Percentiles rank a stretch among this genome's conserved stretches.
Evolutionary conservation across 2,329 filamentous ascomycete species (phyloP).

Genomic region (Lasiodiplodia citricola): DNA sequence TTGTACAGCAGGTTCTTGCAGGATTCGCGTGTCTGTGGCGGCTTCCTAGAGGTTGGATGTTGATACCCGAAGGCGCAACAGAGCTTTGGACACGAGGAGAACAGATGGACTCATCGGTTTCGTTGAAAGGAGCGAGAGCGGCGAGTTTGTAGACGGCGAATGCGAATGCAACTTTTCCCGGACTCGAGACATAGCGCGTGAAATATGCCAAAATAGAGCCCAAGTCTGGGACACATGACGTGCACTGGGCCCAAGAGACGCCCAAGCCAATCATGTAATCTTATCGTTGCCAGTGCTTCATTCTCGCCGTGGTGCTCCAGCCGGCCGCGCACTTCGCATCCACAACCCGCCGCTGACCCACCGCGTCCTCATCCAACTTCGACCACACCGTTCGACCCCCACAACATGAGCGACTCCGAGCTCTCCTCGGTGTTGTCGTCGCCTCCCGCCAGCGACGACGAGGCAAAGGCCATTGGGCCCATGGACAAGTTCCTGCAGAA

Average conservation of each 20-base stretch:
- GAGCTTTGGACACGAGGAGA: not conserved
- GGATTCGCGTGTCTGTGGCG: not conserved
- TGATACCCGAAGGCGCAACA: not conserved
- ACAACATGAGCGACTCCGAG: constrained; percentile 61
- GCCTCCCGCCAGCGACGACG: constrained; percentile 64
- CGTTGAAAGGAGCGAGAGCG: not conserved
- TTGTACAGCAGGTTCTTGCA: not conserved
- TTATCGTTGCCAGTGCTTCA: constrained; percentile 27
- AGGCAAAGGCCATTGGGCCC: constrained; percentile 44
- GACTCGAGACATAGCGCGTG: not conserved
- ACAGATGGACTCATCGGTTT: not conserved
- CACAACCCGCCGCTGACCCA: constrained; percentile 22
- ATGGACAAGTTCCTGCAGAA: constrained; percentile 35
- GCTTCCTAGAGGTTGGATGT: not conserved
- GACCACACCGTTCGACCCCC: constrained; percentile 28
- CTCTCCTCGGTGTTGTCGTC: constrained; percentile 63
- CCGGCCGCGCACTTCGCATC: constrained; percentile 25
- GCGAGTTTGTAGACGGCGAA: not conserved
- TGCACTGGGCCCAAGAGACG: constrained; percentile 3
- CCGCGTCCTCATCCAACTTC: constrained; percentile 12
- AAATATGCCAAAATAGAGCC: not conserved
- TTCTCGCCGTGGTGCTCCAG: constrained; percentile 25
- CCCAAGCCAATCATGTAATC: constrained; percentile 27
- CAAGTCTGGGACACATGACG: constrained; percentile 15
- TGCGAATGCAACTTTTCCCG: not conserved